Evolutionary conservation across 345 rosid genomes (phyloP).

Genomic region (Lenwebbia sp.): DNA sequence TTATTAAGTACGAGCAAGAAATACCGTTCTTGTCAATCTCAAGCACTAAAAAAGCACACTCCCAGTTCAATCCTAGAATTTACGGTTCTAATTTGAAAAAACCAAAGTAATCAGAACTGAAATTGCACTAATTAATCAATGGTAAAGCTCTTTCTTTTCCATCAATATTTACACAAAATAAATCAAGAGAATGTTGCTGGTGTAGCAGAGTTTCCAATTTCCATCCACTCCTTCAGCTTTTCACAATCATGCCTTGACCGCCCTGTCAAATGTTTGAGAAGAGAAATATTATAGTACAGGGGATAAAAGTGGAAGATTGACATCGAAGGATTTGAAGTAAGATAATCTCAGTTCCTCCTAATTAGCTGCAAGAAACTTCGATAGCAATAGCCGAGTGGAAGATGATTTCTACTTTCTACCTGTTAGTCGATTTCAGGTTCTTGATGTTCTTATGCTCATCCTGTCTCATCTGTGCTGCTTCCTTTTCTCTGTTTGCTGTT

Average conservation of each 20-base stretch:
- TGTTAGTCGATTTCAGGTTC: conserved; percentile 12
- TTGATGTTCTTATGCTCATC: conserved; percentile 23
- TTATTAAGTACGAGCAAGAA: neutral
- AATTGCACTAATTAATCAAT: neutral
- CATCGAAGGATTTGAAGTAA: neutral
- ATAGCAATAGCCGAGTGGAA: neutral
- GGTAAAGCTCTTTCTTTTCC: neutral
- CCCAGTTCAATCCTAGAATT: neutral
- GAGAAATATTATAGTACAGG: neutral
- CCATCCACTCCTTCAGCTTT: neutral
- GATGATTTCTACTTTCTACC: conserved; percentile 6
- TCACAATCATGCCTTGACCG: neutral
- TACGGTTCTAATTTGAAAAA: neutral
- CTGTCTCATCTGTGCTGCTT: conserved; percentile 15
- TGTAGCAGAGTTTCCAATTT: neutral
- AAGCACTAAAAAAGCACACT: neutral
- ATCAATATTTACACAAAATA: neutral
- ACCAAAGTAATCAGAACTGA: neutral
- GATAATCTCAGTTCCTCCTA: neutral
- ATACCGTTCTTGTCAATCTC: neutral
- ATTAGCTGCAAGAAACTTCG: neutral
- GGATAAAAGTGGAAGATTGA: neutral
- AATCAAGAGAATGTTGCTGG: neutral
- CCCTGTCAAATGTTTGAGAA: neutral
- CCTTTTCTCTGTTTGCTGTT: conserved; percentile 63